Conservation (phyloP, 31 red algal species). For the Endocladia muricata region DNA sequence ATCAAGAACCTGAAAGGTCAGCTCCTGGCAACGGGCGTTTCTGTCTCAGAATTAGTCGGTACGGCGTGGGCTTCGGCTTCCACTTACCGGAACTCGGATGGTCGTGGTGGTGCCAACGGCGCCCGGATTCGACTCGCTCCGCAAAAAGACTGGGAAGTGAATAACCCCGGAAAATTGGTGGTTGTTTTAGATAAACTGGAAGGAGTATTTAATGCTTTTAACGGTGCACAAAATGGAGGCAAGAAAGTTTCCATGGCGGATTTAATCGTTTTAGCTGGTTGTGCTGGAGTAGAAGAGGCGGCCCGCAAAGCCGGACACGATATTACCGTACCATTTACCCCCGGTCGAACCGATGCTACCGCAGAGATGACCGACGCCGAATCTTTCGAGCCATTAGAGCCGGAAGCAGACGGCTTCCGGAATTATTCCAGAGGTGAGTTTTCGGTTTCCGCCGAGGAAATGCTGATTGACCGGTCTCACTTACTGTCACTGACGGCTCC, state of each 20-base stretch:
- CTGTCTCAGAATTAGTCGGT: background rate
- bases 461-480: background rate
- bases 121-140: background rate
- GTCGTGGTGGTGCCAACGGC: slow-evolving; percentile 20
- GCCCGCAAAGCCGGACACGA: background rate
- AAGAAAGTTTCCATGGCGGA: background rate
- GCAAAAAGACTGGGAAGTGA: slow-evolving; percentile 8
- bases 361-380: slow-evolving; percentile 10
- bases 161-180: background rate
- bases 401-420: slow-evolving; percentile 3
- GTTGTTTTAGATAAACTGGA: background rate
- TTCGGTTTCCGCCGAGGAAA: background rate
- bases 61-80: slow-evolving; percentile 17
- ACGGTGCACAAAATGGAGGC: background rate
- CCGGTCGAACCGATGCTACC: background rate
- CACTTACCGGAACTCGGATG: slow-evolving; percentile 5
- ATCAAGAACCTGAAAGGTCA: slow-evolving; percentile 4
- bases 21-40: background rate
- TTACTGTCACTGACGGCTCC: slow-evolving; percentile 12
- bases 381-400: background rate
- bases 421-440: slow-evolving; percentile 5
- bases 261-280: slow-evolving; percentile 4
- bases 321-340: background rate
- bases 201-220: background rate
- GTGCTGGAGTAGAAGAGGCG: slow-evolving; percentile 5